phyloP scores from a whole-genome alignment of 2,329 filamentous ascomycete species.

The Colletotrichum aenigma region DNA sequence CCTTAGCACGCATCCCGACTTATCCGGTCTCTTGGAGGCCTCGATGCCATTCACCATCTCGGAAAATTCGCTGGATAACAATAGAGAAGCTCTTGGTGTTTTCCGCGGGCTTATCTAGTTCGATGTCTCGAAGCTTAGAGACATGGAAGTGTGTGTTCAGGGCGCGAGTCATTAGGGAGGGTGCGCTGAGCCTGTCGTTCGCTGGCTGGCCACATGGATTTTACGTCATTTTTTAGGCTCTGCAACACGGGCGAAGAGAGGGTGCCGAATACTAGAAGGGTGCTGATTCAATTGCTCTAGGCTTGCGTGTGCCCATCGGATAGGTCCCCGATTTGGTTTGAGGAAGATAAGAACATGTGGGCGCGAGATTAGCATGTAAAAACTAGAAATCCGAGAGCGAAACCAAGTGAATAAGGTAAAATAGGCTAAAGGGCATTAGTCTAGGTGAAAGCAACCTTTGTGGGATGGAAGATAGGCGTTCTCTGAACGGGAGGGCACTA shows the following conservation, averaged over 20 bases:
- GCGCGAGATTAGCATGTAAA: background rate
- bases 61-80: background rate
- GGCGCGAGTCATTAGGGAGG: background rate
- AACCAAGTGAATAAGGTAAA: background rate
- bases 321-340: background rate
- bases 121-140: background rate
- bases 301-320: background rate
- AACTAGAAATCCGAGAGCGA: background rate
- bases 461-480: background rate
- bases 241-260: background rate
- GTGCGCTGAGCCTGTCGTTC: background rate
- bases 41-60: background rate
- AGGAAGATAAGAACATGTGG: background rate
- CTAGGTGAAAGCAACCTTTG: background rate
- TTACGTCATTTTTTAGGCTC: background rate
- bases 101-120: background rate
- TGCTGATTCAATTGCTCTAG: background rate
- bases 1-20: conserved; percentile 17
- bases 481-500: background rate
- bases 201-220: background rate
- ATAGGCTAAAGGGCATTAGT: background rate
- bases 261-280: background rate
- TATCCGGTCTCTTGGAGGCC: background rate
- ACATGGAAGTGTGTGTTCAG: background rate
- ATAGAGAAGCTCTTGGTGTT: background rate